Evolutionary conservation across 768 basidiomycete genomes (phyloP).

Genomic region (Mycena maculata): DNA sequence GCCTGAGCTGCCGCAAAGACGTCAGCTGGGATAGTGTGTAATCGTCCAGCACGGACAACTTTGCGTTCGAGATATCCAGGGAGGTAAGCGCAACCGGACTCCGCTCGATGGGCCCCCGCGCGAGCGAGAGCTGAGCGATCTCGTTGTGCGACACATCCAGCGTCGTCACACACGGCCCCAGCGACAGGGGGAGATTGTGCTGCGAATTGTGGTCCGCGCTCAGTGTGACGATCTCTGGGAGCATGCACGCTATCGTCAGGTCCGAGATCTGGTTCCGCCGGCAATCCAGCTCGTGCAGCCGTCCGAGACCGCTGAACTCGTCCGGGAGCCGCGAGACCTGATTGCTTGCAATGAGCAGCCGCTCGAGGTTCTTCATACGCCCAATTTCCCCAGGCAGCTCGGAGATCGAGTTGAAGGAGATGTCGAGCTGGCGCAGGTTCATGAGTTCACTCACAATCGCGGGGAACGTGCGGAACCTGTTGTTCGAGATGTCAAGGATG

Average conservation of each 20-base stretch:
- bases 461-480: conserved; percentile 86
- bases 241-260: conserved; percentile 71
- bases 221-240: conserved; percentile 77
- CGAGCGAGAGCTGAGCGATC: conserved; percentile 80
- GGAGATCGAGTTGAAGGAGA: conserved; percentile 93
- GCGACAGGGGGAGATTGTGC: conserved; percentile 81
- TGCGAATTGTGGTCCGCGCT: conserved; percentile 87
- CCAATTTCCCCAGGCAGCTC: conserved; percentile 86
- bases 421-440: conserved; percentile 81
- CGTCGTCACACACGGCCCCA: conserved; percentile 72
- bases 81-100: conserved; percentile 70
- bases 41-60: conserved; percentile 86
- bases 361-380: conserved; percentile 71
- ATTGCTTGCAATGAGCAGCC: conserved; percentile 86
- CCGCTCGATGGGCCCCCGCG: conserved; percentile 57
- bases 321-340: conserved; percentile 77
- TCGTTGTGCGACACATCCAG: conserved; percentile 91
- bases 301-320: conserved; percentile 60
- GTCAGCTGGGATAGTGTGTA: conserved; percentile 77
- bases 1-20: conserved; percentile 74
- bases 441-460: conserved; percentile 80
- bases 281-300: conserved; percentile 69
- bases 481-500: conserved; percentile 94
- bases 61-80: conserved; percentile 91
- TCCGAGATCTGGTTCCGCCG: conserved; percentile 87